A percentile compares a stretch with the other conserved stretches of the same genome.
phyloP scores from a whole-genome alignment of 192 early-diverging fungal genomes.

The Coemansia sp. region DNA sequence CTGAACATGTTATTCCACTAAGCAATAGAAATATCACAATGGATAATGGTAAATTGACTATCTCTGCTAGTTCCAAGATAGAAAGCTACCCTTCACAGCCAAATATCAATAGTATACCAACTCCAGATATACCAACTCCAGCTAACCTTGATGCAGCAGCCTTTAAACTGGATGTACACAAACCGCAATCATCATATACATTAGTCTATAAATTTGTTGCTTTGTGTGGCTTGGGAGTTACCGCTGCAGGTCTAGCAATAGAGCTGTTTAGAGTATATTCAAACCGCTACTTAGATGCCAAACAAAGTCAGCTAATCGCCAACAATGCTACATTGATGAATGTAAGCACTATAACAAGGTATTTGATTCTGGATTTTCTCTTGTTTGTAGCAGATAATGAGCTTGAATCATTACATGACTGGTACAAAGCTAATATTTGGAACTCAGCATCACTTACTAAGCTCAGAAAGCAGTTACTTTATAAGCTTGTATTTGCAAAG shows the following conservation, averaged over 20 bases:
- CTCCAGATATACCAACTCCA: too few relatives aligned
- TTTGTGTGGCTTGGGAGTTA: too few relatives aligned
- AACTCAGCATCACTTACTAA: too few relatives aligned
- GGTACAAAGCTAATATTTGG: background rate
- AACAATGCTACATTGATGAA: background rate
- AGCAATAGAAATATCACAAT: background rate
- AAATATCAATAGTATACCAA: background rate
- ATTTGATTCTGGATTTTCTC: background rate
- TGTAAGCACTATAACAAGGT: background rate
- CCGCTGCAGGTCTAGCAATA: too few relatives aligned
- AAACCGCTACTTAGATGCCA: too few relatives aligned
- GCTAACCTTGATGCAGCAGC: too few relatives aligned
- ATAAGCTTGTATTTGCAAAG: background rate
- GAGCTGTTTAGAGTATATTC: too few relatives aligned
- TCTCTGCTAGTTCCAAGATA: background rate
- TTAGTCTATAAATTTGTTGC: too few relatives aligned
- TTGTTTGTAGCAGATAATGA: background rate
- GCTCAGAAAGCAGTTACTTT: background rate
- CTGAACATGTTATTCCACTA: slow-evolving; percentile 11
- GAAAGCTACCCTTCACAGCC: background rate
- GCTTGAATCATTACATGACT: background rate
- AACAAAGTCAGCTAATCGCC: background rate
- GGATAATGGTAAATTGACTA: background rate
- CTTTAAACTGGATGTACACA: slow-evolving; percentile 2
- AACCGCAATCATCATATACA: too few relatives aligned